These are phyloP conservation scores for Fusarium miscanthi DNA, from an alignment of 2,329 filamentous ascomycete species.

Conservation along the genomic window DNA sequence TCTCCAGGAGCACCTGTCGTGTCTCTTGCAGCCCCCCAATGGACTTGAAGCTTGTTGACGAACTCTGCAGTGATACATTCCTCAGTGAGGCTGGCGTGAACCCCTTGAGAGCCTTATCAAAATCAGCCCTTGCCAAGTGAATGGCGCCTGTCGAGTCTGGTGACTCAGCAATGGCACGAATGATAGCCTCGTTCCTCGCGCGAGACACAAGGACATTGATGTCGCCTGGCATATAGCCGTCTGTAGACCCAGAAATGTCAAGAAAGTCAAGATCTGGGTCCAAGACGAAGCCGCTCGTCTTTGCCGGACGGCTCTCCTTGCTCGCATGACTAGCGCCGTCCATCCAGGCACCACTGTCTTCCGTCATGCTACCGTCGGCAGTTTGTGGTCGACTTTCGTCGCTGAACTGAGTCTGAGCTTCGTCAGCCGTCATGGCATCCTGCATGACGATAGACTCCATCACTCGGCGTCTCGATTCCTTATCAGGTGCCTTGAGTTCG, in stretches of 20 bases:
- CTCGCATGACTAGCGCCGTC: constrained; percentile 73
- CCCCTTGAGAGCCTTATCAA: constrained; percentile 84
- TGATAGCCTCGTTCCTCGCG: constrained; percentile 91
- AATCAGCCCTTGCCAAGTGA: constrained; percentile 78
- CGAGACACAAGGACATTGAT: constrained; percentile 85
- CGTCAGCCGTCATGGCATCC: constrained; percentile 56
- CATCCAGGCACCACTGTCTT: constrained; percentile 77
- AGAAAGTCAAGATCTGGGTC: constrained; percentile 87
- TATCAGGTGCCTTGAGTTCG: constrained; percentile 88
- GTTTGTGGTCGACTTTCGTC: constrained; percentile 67
- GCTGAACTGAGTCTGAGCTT: constrained; percentile 51
- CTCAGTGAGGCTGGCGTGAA: constrained; percentile 96
- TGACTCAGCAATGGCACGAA: constrained; percentile 76
- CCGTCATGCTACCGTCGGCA: constrained; percentile 64
- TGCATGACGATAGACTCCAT: constrained; percentile 80
- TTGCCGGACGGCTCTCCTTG: constrained; percentile 49
- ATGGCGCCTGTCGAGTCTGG: constrained; percentile 63
- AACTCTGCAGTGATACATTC: constrained; percentile 93
- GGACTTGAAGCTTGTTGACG: constrained; percentile 89
- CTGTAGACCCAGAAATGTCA: constrained; percentile 91
- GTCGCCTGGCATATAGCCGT: constrained; percentile 98
- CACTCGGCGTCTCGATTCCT: constrained; percentile 85
- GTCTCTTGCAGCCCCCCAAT: constrained; percentile 92
- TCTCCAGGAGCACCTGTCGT: constrained; percentile 91
- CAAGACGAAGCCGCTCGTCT: constrained; percentile 74